Evolutionary conservation across 2,329 filamentous ascomycete genomes (phyloP).

Genomic region (Coniochaeta sp.): DNA sequence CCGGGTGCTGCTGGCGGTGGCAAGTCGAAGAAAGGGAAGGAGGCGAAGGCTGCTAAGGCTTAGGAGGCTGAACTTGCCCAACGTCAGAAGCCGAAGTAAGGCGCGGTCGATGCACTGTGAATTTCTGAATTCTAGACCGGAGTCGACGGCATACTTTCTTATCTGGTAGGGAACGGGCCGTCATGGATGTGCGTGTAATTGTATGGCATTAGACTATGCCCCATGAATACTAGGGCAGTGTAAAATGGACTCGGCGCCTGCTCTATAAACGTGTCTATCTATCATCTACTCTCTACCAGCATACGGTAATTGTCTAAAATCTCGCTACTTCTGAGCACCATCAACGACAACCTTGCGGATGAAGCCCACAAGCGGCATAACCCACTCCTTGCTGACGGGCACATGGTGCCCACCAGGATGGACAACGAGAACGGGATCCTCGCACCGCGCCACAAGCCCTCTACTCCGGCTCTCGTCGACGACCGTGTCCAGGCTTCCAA

Average conservation of each 20-base stretch:
- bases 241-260: not conserved
- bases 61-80: not conserved
- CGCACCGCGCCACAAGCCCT: constrained; percentile 59
- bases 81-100: not conserved
- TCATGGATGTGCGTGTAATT: not conserved
- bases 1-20: constrained; percentile 41
- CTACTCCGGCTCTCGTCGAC: constrained; percentile 71
- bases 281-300: not conserved
- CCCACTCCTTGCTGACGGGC: constrained; percentile 75
- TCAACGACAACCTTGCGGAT: constrained; percentile 16
- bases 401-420: constrained; percentile 91
- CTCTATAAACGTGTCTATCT: not conserved
- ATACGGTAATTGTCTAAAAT: not conserved
- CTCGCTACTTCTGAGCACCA: not conserved
- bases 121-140: not conserved
- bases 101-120: not conserved
- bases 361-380: constrained; percentile 54
- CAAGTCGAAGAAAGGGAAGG: constrained; percentile 26
- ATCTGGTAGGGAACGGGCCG: not conserved
- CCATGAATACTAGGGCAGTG: not conserved
- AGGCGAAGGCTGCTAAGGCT: constrained; percentile 21
- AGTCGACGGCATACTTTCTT: not conserved
- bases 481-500: constrained; percentile 80
- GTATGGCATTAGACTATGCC: constrained; percentile 3
- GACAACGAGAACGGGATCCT: constrained; percentile 45